phyloP scores from a whole-genome alignment of 495 filamentous ascomycete genomes.

The Aspergillus mulundensis region DNA sequence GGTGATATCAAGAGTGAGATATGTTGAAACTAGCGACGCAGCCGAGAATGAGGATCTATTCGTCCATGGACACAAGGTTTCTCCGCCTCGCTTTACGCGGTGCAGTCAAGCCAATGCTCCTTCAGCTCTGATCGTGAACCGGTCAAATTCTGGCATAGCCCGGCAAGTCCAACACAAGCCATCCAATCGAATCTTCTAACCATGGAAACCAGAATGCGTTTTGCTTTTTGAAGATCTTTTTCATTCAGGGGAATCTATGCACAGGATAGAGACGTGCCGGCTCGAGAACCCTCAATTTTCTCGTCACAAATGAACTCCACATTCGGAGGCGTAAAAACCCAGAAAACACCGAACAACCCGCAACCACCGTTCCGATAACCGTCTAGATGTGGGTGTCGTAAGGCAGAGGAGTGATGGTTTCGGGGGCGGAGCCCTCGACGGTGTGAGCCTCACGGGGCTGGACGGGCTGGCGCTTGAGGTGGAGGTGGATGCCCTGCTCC shows the following conservation, averaged over 20 bases:
- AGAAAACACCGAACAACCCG: conserved; percentile 45
- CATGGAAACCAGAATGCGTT: conserved; percentile 38
- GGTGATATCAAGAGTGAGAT: neutral
- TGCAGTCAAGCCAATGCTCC: neutral
- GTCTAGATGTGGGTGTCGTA: conserved; percentile 98
- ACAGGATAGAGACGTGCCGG: conserved; percentile 42
- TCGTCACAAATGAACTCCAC: conserved; percentile 42
- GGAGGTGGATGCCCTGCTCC: conserved; percentile 75
- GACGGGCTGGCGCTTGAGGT: conserved; percentile 86
- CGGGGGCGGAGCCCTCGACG: conserved; percentile 76
- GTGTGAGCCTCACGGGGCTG: conserved; percentile 75
- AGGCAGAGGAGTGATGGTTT: conserved; percentile 85
- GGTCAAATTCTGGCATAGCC: neutral
- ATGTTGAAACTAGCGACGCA: neutral
- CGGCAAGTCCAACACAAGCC: neutral
- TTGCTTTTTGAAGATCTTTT: conserved; percentile 40
- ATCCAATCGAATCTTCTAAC: conserved; percentile 1
- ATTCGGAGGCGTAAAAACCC: conserved; percentile 35
- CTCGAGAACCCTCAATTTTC: conserved; percentile 34
- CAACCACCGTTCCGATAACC: conserved; percentile 35
- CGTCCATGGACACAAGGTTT: neutral
- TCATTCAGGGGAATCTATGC: conserved; percentile 54
- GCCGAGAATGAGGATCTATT: neutral
- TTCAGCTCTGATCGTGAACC: neutral
- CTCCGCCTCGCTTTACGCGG: neutral